Evolutionary conservation across 208 protist genomes (phyloP).

Genomic region (Herpetomonas tarakana): DNA sequence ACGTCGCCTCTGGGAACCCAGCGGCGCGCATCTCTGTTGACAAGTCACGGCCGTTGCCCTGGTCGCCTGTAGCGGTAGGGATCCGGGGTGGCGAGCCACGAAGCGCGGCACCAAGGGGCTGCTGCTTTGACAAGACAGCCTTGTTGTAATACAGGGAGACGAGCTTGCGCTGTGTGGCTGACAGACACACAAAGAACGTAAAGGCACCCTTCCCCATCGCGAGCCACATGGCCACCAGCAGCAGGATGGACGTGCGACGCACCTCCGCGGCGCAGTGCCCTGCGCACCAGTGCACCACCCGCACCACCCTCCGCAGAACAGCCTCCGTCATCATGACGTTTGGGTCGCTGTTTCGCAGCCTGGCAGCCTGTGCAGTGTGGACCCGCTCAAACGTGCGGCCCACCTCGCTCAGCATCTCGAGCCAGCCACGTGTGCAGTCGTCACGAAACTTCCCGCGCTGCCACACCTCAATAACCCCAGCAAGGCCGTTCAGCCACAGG

Average conservation of each 20-base stretch:
- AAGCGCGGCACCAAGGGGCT: no score
- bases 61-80: not conserved
- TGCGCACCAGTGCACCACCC: conserved; percentile 24
- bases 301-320: conserved; percentile 33
- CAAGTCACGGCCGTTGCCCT: conserved; percentile 23
- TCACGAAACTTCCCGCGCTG: conserved; percentile 14
- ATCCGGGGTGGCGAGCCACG: not conserved
- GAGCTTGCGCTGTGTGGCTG: conserved; percentile 46
- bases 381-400: conserved; percentile 30
- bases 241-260: conserved; percentile 20
- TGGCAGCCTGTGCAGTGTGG: not conserved
- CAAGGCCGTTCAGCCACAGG: conserved; percentile 37
- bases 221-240: conserved; percentile 33
- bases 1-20: conserved; percentile 10
- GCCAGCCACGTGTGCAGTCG: conserved; percentile 44
- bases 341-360: not conserved
- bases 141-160: conserved; percentile 50
- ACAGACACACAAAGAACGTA: conserved; percentile 42
- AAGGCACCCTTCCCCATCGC: conserved; percentile 29
- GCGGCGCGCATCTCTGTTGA: conserved; percentile 25
- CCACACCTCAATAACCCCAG: conserved; percentile 50
- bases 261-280: conserved; percentile 43
- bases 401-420: conserved; percentile 52
- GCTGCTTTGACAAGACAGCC: conserved; percentile 1
- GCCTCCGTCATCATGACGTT: conserved; percentile 19